Evolutionary conservation across 2,329 filamentous ascomycete species (phyloP).

Genomic region (Xylaria sp.): DNA sequence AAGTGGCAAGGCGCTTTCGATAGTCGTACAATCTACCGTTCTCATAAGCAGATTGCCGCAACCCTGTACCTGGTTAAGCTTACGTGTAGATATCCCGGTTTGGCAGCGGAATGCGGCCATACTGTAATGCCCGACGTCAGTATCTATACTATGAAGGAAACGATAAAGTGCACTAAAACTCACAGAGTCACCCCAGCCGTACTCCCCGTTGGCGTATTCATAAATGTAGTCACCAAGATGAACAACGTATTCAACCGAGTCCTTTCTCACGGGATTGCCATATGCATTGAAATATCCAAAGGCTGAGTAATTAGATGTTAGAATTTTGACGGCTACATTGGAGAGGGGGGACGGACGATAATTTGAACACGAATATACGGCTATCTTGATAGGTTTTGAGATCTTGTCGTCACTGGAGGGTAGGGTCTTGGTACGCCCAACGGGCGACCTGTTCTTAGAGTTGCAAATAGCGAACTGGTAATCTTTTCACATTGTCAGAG

Average conservation of each 20-base stretch:
- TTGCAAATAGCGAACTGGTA: conserved; percentile 74
- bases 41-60: conserved; percentile 30
- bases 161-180: too few relatives aligned
- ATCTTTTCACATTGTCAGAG: conserved; percentile 34
- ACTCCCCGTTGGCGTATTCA: conserved; percentile 47
- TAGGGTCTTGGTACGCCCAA: conserved; percentile 74
- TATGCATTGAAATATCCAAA: conserved; percentile 66
- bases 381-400: conserved; percentile 61
- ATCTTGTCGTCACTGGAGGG: conserved; percentile 63
- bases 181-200: conserved; percentile 55
- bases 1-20: conserved; percentile 61
- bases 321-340: not conserved
- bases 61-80: conserved; percentile 40
- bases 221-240: conserved; percentile 62
- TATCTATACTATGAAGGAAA: too few relatives aligned
- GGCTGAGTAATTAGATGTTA: conserved; percentile 39
- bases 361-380: conserved; percentile 75
- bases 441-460: conserved; percentile 63
- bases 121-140: conserved; percentile 19
- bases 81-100: conserved; percentile 54
- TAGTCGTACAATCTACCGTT: conserved; percentile 59
- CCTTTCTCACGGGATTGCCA: conserved; percentile 63
- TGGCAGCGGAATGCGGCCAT: conserved; percentile 59
- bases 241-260: conserved; percentile 64
- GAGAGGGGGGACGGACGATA: conserved; percentile 53